These are phyloP conservation scores for Setaria italica DNA, from an alignment of 202 grass and related monocot species.

Conservation along the genomic window DNA sequence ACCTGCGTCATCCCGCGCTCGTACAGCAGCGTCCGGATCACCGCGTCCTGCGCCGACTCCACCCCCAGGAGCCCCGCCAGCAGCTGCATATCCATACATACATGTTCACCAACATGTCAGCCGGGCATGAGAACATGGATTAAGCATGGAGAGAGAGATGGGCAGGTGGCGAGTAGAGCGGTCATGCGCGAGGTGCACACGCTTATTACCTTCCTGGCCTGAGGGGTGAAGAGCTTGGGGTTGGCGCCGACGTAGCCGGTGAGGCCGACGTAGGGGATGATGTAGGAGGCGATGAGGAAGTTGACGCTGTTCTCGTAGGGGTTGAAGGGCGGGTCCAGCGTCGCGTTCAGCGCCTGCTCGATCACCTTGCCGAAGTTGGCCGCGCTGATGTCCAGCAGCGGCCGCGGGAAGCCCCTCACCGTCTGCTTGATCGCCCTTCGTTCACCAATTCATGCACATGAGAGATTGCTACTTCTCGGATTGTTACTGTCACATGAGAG, in stretches of 20 bases:
- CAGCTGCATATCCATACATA: conserved; percentile 46
- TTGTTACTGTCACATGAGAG: background rate
- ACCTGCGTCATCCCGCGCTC: conserved; percentile 59
- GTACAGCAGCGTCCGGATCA: conserved; percentile 78
- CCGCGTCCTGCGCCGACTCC: conserved; percentile 89
- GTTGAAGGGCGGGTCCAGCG: conserved; percentile 82
- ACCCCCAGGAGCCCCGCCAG: conserved; percentile 77
- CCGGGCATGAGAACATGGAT: background rate
- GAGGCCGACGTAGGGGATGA: conserved; percentile 93
- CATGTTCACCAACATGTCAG: too few relatives aligned
- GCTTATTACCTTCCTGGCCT: conserved; percentile 62
- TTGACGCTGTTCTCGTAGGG: conserved; percentile 86
- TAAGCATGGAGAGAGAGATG: background rate
- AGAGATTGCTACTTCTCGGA: too few relatives aligned
- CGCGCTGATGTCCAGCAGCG: conserved; percentile 72
- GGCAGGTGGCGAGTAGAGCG: background rate
- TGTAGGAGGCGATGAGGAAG: conserved; percentile 84
- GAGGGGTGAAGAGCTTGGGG: conserved; percentile 73
- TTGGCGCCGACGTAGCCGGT: conserved; percentile 92
- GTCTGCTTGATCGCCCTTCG: conserved; percentile 81
- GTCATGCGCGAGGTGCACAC: background rate
- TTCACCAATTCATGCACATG: background rate
- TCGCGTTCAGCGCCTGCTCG: conserved; percentile 60
- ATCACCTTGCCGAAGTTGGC: conserved; percentile 77
- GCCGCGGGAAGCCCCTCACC: conserved; percentile 76